phyloP scores from a whole-genome alignment of 192 early-diverging fungal species.

The Phlyctochytrium arcticum region DNA sequence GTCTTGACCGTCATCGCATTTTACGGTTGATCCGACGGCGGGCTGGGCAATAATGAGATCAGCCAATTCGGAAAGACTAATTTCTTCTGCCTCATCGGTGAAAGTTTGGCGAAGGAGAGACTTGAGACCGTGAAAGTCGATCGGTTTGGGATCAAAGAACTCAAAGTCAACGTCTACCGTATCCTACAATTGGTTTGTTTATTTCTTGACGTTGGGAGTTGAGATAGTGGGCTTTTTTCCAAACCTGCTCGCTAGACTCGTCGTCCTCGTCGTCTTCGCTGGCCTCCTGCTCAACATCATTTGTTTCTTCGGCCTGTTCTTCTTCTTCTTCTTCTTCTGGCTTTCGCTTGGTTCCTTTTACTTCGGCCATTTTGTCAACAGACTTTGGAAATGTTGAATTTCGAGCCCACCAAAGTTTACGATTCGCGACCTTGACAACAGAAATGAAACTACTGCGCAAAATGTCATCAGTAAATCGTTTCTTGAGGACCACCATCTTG shows the following conservation, averaged over 20 bases:
- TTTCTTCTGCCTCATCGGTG: constrained; percentile 70
- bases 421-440: no score
- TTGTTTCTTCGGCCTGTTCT: neutral
- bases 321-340: neutral
- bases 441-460: no score
- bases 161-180: constrained; percentile 89
- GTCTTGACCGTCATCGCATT: constrained; percentile 72
- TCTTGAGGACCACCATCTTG: no score
- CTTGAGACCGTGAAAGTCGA: constrained; percentile 91
- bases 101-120: constrained; percentile 76
- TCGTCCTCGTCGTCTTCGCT: neutral
- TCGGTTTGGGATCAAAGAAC: constrained; percentile 84
- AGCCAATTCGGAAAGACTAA: constrained; percentile 70
- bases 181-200: no score
- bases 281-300: no score
- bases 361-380: neutral
- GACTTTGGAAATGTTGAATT: no score
- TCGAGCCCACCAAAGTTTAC: no score
- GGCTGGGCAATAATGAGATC: constrained; percentile 77
- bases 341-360: neutral
- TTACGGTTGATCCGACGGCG: constrained; percentile 82
- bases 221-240: neutral
- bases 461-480: no score
- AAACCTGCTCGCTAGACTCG: neutral
- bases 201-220: neutral